Conservation (phyloP, 768 basidiomycete genomes). For the Wakefieldia striispora region DNA sequence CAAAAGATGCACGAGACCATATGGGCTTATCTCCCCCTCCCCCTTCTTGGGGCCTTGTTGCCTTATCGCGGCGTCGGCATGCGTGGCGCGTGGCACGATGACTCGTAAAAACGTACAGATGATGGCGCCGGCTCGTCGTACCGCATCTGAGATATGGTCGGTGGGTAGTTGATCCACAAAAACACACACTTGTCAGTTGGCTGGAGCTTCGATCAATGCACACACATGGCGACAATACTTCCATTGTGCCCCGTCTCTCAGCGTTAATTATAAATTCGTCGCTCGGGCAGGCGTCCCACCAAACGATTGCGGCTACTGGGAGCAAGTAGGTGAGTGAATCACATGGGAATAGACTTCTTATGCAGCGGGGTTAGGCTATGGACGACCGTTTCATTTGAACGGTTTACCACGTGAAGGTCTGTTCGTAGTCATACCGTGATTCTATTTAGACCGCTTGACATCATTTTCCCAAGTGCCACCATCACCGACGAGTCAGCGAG, state of each 20-base stretch:
- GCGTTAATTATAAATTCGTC: slow-evolving; percentile 7
- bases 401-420: slow-evolving; percentile 18
- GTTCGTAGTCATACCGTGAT: background rate
- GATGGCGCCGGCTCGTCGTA: background rate
- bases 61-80: slow-evolving; percentile 1
- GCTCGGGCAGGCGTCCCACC: too few species aligned
- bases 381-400: background rate
- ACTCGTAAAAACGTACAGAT: background rate
- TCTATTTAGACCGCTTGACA: background rate
- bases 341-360: slow-evolving; percentile 10
- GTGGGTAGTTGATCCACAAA: background rate
- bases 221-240: slow-evolving; percentile 4
- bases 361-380: slow-evolving; percentile 12
- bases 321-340: slow-evolving; percentile 11
- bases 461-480: background rate
- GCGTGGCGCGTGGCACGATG: background rate
- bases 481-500: background rate
- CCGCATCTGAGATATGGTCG: background rate
- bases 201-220: slow-evolving; percentile 2
- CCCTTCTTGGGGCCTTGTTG: background rate
- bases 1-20: background rate
- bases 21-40: slow-evolving; percentile 3
- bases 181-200: background rate
- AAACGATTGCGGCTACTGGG: slow-evolving; percentile 5
- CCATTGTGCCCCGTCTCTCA: background rate